phyloP scores from a whole-genome alignment of 23 red algal species.

The Chondrus crispus region DNA sequence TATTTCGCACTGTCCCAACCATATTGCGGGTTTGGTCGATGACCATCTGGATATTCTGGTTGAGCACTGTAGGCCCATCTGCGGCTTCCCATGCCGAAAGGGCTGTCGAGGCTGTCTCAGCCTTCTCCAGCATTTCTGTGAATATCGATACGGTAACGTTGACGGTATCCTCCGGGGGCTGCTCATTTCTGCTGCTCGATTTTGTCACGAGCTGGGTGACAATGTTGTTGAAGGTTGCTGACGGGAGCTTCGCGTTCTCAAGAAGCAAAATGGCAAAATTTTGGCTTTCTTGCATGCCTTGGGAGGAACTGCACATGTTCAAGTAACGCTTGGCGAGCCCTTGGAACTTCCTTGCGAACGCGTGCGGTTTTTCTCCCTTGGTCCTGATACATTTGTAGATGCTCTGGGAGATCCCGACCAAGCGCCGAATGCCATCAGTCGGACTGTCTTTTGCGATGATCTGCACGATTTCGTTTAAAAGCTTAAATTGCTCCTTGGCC shows the following conservation, averaged over 20 bases:
- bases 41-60: too few species aligned
- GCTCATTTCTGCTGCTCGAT: too few species aligned
- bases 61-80: too few species aligned
- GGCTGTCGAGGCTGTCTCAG: background rate
- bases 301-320: background rate
- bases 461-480: background rate
- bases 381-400: background rate
- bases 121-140: background rate
- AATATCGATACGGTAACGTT: background rate
- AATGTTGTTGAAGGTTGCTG: background rate
- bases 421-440: background rate
- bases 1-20: too few species aligned
- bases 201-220: slow-evolving; percentile 5
- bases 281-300: background rate
- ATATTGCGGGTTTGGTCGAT: too few species aligned
- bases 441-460: background rate
- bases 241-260: background rate
- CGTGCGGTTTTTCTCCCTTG: background rate
- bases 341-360: background rate
- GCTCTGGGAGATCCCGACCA: background rate
- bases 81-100: too few species aligned
- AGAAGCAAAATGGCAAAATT: background rate
- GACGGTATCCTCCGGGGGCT: too few species aligned
- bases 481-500: background rate
- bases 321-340: background rate